Conservation (phyloP, 2,329 filamentous ascomycete genomes). For the Triangularia setosa region DNA sequence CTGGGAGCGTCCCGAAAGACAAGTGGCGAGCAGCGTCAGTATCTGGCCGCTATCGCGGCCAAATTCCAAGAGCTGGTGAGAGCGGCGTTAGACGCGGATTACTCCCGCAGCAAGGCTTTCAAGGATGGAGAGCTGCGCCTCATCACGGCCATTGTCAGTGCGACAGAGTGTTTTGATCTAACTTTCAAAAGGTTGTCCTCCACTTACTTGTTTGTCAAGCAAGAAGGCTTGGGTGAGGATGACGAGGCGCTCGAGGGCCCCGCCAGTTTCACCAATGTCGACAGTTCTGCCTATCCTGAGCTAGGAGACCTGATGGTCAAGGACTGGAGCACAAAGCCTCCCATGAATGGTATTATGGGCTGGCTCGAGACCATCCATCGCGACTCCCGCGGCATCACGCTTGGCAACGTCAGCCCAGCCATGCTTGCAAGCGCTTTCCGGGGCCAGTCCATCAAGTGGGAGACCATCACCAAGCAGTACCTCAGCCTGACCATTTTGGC, state of each 20-base stretch:
- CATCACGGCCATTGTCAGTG: conserved; percentile 35
- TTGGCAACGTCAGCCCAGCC: conserved; percentile 47
- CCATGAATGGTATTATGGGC: conserved; percentile 35
- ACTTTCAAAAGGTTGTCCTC: background rate
- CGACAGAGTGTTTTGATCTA: conserved; percentile 22
- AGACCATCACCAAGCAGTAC: conserved; percentile 43
- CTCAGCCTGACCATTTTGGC: conserved; percentile 47
- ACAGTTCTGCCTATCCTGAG: conserved; percentile 13
- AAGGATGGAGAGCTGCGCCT: conserved; percentile 30
- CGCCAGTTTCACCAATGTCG: background rate
- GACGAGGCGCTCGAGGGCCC: too few species aligned
- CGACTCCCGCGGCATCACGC: conserved; percentile 48
- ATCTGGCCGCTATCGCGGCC: conserved; percentile 33
- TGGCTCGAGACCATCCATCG: conserved; percentile 43
- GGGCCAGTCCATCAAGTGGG: conserved; percentile 54
- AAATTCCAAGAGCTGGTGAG: conserved; percentile 29
- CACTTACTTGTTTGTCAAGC: background rate
- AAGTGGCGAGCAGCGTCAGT: conserved; percentile 33
- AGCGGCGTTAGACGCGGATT: conserved; percentile 34
- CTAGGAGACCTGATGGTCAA: conserved; percentile 28
- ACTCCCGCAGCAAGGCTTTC: conserved; percentile 33
- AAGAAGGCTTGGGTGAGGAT: background rate
- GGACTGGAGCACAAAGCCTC: conserved; percentile 19
- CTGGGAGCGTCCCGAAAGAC: conserved; percentile 33
- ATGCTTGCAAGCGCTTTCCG: conserved; percentile 46